Evolutionary conservation across 83 land plant genomes (phyloP), one percentile per base, ranked within the genome.

Genomic region (Picea abies): DNA sequence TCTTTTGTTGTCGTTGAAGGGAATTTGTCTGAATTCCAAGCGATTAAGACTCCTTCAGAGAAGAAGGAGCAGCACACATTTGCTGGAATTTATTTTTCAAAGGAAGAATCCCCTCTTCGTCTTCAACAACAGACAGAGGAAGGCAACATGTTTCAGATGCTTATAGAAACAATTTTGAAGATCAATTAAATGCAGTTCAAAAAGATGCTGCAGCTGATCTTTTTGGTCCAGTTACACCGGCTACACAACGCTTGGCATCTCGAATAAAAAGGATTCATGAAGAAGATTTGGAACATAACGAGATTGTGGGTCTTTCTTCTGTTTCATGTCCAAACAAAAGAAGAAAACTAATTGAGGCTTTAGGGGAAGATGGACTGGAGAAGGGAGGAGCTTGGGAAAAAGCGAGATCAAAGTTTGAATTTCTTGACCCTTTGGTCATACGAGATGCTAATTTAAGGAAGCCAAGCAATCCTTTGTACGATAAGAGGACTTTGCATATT

Each of bases 171-270:
- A 41, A 49, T 41, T 73, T 73, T 73, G 56, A 41, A 73, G 77
- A 73, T 16, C 26, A n/a, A 52, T 73, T 73, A 22, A 47, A 44
- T 47, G 52, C 56, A 62, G 80, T 81, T 4, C 49, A 78, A 62
- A 58, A 63, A 79, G 87, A 87, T 9, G 60, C 9, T 49, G 78
- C 78, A 20, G 64, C 78, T 44, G 86, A 88, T 84, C 52, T 78
- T 58, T 15, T 32, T 23, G 85, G 89, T 35, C 94, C 94, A 63
- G 91, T 87, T 26, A 92, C 94, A 80, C 92, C 94, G 1, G 86
- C 83, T 15, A 79, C 63, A 75, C 61, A 68, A 41, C 87, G 92
- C 35, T 32, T 32, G 35, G 35, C 35, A 32, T 1, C 35, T 32
- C 1, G 35, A 32, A 32, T 32, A 32, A 32, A 32, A 32, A 32